Conservation (phyloP, 208 protist genomes). For the Acanthamoeba culbertsoni region DNA sequence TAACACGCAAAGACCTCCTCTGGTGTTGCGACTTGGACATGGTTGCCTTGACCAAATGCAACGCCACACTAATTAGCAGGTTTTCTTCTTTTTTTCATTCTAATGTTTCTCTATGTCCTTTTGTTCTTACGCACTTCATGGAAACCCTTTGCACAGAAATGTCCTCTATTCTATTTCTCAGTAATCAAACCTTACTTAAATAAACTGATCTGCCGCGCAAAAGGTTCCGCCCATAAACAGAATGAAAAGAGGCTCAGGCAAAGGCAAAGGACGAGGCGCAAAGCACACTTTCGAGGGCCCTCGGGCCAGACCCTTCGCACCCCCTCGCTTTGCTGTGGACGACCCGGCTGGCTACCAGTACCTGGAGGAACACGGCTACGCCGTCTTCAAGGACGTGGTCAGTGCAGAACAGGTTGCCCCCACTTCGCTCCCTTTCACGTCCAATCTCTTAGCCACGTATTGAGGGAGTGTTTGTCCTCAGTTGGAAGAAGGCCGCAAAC, state of each 20-base stretch:
- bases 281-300: neutral
- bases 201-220: too few species aligned
- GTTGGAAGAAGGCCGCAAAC: neutral
- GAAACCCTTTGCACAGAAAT: too few species aligned
- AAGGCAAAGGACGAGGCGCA: neutral
- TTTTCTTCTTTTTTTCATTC: too few species aligned
- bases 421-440: neutral
- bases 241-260: neutral
- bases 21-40: too few species aligned
- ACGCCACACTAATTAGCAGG: too few species aligned
- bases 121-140: too few species aligned
- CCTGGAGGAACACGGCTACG: neutral
- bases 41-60: too few species aligned
- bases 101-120: too few species aligned
- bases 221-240: too few species aligned
- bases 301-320: neutral
- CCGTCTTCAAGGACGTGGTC: constrained; percentile 18
- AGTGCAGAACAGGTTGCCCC: neutral
- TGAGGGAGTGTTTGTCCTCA: neutral
- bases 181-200: too few species aligned
- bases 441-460: neutral
- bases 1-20: too few species aligned
- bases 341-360: neutral
- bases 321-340: neutral
- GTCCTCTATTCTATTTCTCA: too few species aligned